Base-by-base conservation (phyloP, 2,329 filamentous ascomycete genomes). In the Talaromyces islandicus region DNA sequence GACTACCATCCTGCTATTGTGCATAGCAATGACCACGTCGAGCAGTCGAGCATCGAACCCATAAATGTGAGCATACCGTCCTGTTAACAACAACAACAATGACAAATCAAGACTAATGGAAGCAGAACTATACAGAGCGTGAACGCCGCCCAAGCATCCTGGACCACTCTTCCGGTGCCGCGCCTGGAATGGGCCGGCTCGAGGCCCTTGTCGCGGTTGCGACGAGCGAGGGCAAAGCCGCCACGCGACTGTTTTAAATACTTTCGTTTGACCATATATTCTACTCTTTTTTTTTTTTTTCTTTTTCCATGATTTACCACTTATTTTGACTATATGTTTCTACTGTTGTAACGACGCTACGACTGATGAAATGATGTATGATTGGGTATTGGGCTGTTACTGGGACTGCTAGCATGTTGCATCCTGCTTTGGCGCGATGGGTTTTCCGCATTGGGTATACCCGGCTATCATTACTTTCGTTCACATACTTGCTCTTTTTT, bases 171-270 rank as follows among this genome's bases (percentile, higher is more conserved):
- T 60, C 70, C 51, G 61, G 60, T 52, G 66, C 70, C 38, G 70
- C 73, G 32, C 68, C 69, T 41, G 76, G 75, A 27, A 77, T 81
- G 75, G 77, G 76, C 51, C 73, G 78, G 24, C 69, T 81, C n/a
- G 78, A 81, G 63, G 78, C 78, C 55, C 73, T 81, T 53, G 79
- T 81, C 46, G 79, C 79, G 25, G 78, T 80, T 57, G 79, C 79
- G 35, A 81, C 79, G 7, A 78, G 77, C 58, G 78, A 78, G 62
- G 76, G 78, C 57, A 75, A 75, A 62, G 69, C 69, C 21, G 62
- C 70, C 7, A 60, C 72, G 9, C 73, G 71, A 61, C 62, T 75
- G 52, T 73, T 60, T 73, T 66, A 68, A 60, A 57, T 54, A 57
- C 60, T 48, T 48, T 51, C 24, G 4, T 35, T 32, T 32, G 9